phyloP scores from a whole-genome alignment of 345 rosid species.

The Citrus mangshanensis region DNA sequence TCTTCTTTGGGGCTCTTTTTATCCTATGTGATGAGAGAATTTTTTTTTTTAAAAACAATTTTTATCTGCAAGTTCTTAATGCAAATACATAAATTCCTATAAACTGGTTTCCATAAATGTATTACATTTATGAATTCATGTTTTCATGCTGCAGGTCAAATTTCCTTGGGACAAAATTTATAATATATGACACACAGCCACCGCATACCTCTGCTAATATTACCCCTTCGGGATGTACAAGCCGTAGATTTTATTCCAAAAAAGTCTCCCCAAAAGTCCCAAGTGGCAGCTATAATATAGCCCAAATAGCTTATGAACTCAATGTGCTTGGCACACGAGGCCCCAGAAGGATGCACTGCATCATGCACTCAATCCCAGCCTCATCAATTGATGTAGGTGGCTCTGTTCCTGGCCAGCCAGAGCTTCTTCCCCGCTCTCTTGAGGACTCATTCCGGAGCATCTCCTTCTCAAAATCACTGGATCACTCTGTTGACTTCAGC shows the following conservation, averaged over 20 bases:
- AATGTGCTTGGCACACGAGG: slow-evolving; percentile 65
- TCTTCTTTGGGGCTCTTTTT: neutral
- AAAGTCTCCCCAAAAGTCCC: slow-evolving; percentile 68
- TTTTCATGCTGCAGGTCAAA: slow-evolving; percentile 45
- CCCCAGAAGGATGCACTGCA: slow-evolving; percentile 62
- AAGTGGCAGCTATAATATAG: slow-evolving; percentile 56
- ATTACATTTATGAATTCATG: neutral
- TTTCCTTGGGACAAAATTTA: slow-evolving; percentile 65
- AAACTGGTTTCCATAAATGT: neutral
- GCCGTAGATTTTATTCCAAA: slow-evolving; percentile 57
- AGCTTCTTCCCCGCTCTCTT: slow-evolving; percentile 39
- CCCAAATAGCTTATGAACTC: slow-evolving; percentile 54
- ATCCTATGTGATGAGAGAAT: neutral
- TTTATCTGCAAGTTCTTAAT: neutral
- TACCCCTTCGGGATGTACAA: slow-evolving; percentile 35
- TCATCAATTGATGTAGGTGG: slow-evolving; percentile 55
- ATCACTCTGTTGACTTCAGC: slow-evolving; percentile 50
- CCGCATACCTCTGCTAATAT: slow-evolving; percentile 29
- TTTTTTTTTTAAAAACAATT: neutral
- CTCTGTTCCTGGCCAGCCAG: slow-evolving; percentile 54
- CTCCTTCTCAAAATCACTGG: slow-evolving; percentile 49
- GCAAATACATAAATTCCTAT: neutral
- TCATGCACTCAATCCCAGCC: slow-evolving; percentile 60
- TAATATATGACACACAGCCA: slow-evolving; percentile 62
- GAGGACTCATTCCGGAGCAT: slow-evolving; percentile 50